phyloP scores from a whole-genome alignment of 345 rosid genomes.

The Ricinus communis region DNA sequence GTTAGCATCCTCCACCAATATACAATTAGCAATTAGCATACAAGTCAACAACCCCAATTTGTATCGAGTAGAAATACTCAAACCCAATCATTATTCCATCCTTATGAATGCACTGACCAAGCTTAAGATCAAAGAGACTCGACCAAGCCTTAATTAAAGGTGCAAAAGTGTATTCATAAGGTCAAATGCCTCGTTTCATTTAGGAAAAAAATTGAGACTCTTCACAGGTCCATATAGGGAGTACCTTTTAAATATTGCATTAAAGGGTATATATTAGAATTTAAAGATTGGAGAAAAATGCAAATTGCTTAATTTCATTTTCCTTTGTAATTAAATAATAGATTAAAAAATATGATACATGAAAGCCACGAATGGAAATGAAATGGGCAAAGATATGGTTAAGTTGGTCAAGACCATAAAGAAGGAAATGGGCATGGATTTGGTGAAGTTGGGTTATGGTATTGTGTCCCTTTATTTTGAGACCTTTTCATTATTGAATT shows the following conservation, averaged over 20 bases:
- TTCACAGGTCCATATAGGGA: conserved; percentile 48
- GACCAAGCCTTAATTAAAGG: conserved; percentile 70
- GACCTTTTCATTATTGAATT: too few relatives aligned
- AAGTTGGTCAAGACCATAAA: conserved; percentile 51
- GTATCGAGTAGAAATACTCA: conserved; percentile 43
- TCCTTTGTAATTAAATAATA: too few relatives aligned
- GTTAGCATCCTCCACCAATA: conserved; percentile 52
- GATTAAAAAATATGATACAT: too few relatives aligned
- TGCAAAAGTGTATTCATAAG: conserved; percentile 69
- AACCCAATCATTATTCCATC: conserved; percentile 50
- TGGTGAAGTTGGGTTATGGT: conserved; percentile 54
- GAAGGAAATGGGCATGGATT: conserved; percentile 70
- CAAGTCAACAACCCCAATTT: conserved; percentile 60
- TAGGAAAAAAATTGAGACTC: conserved; percentile 45
- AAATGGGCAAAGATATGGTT: conserved; percentile 65
- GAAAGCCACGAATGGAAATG: conserved; percentile 64
- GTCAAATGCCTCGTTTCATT: conserved; percentile 59
- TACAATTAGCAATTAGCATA: conserved; percentile 36
- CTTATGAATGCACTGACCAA: conserved; percentile 53
- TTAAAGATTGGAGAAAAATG: conserved; percentile 40
- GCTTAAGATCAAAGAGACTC: conserved; percentile 27
- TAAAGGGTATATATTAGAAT: conserved; percentile 59
- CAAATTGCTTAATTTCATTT: conserved; percentile 45
- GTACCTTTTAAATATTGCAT: conserved; percentile 63
- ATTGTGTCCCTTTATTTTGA: too few relatives aligned